These are phyloP conservation scores for Penicillium verhagenii DNA, from an alignment of 495 filamentous ascomycete genomes.

Conservation along the genomic window DNA sequence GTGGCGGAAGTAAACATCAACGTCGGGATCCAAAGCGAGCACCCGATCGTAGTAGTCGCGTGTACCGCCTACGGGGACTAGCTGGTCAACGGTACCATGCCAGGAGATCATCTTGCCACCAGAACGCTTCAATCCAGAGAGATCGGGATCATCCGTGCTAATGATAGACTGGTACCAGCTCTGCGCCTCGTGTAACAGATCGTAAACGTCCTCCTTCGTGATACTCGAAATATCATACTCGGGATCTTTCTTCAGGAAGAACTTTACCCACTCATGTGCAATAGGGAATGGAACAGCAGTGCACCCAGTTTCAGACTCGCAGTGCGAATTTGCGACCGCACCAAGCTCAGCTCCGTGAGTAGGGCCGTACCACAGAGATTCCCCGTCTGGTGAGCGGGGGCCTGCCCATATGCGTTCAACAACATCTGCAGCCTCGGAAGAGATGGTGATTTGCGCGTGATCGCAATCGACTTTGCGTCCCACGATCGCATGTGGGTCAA, in stretches of 20 bases:
- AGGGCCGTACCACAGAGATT: neutral
- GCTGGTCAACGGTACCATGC: conserved; percentile 31
- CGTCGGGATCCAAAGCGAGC: conserved; percentile 5
- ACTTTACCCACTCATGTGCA: neutral
- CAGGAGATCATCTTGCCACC: conserved; percentile 47
- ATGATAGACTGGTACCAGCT: conserved; percentile 10
- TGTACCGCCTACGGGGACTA: conserved; percentile 18
- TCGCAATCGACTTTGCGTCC: neutral
- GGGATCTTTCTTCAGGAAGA: neutral
- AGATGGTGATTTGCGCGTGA: neutral
- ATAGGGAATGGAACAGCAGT: neutral
- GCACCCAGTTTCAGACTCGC: neutral
- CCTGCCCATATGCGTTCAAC: neutral
- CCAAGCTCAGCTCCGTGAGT: neutral
- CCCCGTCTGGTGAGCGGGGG: neutral
- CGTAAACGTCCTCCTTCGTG: neutral
- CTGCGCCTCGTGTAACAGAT: neutral
- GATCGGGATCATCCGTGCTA: conserved; percentile 33
- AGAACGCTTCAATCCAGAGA: conserved; percentile 25
- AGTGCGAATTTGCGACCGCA: neutral
- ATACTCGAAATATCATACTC: neutral
- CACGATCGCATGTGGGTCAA: neutral
- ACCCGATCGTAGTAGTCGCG: conserved; percentile 19
- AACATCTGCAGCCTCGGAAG: neutral
- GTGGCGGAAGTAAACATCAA: conserved; percentile 26